Evolutionary conservation across 768 basidiomycete genomes (phyloP).

Genomic region (Rhodotorula graminis): DNA sequence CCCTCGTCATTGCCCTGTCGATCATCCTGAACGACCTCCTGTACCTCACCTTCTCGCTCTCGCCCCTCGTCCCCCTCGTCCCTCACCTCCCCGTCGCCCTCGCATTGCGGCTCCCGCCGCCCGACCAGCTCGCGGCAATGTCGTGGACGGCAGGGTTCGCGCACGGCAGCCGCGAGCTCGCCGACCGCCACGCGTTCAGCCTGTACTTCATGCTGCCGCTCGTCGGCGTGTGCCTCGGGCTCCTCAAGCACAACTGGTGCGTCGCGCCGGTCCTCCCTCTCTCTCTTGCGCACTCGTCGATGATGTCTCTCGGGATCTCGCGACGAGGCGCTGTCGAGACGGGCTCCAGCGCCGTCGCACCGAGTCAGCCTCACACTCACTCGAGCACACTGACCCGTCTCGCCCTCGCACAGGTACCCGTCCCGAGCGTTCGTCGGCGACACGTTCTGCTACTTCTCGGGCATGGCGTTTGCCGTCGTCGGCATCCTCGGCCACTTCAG

Average conservation of each 20-base stretch:
- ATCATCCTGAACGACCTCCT: constrained; percentile 87
- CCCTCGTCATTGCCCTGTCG: constrained; percentile 82
- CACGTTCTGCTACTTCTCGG: constrained; percentile 93
- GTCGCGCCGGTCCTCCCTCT: background rate
- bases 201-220: constrained; percentile 95
- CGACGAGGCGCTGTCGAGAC: too few relatives aligned
- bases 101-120: background rate
- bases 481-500: constrained; percentile 96
- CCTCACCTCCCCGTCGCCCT: constrained; percentile 5
- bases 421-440: constrained; percentile 92
- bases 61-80: constrained; percentile 13
- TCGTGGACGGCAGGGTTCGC: constrained; percentile 65
- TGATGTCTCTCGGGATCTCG: too few relatives aligned
- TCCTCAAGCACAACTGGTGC: constrained; percentile 94
- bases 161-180: constrained; percentile 75
- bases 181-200: constrained; percentile 90
- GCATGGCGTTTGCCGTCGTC: constrained; percentile 98
- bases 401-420: constrained; percentile 67
- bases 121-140: constrained; percentile 26
- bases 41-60: constrained; percentile 65
- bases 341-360: too few relatives aligned
- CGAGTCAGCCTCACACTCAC: background rate
- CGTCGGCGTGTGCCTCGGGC: constrained; percentile 79
- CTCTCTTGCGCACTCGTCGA: too few relatives aligned
- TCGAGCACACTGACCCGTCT: too few relatives aligned